Conservation (phyloP, 1,284 basidiomycete genomes). For the Papiliotrema nemorosa region DNA sequence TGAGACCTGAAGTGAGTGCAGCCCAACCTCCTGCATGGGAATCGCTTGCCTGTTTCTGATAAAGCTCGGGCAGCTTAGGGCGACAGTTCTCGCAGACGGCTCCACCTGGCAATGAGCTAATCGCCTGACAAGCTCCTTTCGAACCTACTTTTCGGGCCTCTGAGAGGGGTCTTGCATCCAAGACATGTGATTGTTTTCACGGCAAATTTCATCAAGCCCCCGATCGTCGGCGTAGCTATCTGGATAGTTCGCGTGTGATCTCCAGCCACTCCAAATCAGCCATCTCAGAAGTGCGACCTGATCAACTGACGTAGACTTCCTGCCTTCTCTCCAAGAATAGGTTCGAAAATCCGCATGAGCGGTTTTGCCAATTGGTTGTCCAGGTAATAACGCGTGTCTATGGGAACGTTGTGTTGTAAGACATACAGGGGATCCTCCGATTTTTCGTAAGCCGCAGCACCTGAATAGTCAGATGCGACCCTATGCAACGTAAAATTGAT, state of each 20-base stretch:
- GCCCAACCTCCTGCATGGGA: not conserved
- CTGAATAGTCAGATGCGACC: conserved; percentile 48
- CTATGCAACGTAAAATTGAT: not conserved
- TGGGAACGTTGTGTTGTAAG: conserved; percentile 91
- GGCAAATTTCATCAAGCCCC: conserved; percentile 95
- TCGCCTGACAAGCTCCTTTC: too few species aligned
- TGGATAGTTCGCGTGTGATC: conserved; percentile 90
- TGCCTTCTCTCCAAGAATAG: conserved; percentile 89
- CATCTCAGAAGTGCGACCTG: too few species aligned
- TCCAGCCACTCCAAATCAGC: conserved; percentile 65
- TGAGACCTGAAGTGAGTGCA: conserved; percentile 47
- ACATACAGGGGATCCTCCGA: conserved; percentile 95
- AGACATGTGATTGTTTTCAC: conserved; percentile 90
- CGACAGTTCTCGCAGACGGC: conserved; percentile 92
- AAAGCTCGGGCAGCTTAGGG: conserved; percentile 76
- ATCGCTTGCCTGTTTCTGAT: conserved; percentile 72
- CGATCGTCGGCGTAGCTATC: conserved; percentile 89
- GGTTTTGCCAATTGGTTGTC: conserved; percentile 96
- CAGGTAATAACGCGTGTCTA: conserved; percentile 94
- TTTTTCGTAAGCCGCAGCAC: conserved; percentile 95
- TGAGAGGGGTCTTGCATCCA: conserved; percentile 84
- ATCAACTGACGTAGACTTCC: conserved; percentile 65
- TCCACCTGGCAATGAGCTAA: conserved; percentile 57
- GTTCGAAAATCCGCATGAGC: conserved; percentile 92
- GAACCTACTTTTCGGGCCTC: conserved; percentile 64